Base-by-base conservation (phyloP, 208 protist species). In the Crithidia thermophila region DNA sequence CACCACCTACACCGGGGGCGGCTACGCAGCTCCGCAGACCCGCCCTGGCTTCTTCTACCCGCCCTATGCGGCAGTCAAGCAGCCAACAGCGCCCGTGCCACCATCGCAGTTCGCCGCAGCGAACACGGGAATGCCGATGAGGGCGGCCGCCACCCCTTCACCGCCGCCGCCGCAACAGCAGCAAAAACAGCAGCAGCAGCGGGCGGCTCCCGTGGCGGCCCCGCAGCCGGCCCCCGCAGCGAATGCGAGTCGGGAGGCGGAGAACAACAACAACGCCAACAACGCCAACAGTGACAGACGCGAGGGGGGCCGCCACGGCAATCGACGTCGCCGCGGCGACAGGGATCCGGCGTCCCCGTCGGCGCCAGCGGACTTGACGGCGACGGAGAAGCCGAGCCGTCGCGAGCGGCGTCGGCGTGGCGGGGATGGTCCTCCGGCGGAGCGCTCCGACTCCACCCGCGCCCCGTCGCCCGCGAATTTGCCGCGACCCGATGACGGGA, bases 391-490 rank as follows among this genome's bases (percentile, higher is more conserved):
- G 28, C 18, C 57, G 0, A 18, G 52, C 16, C 50, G 34, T 20
- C 60, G 68, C 10, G 68, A 68, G 28, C 60, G 45, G 0, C 60
- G 53, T 10, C 68, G 34, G 7, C 51, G 49, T 23, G 46, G 34
- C 34, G 13, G 30, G 7, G 43, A 63, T 46, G 53, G 33, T 8
- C 51, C 51, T 23, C 43, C 68, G 18, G 45, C 52, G 3, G 46
- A 67, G 5, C 51, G 40, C 34, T 39, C 36, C 3, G 36, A 36
- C 40, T 42, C 57, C 11, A 68, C 60, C 0, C 60, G 60, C 4
- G 68, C 68, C 0, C 68, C 68, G 2, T 58, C 60, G 7, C 60
- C 47, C 3, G 28, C 60, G 25, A 33, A 57, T 23, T 49, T 52
- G 27, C 23, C 59, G 6, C 18, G 6, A 34, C 62, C 56, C 5